Evolutionary conservation across 202 grass and related monocot genomes (phyloP), one percentile per base, ranked within the genome.

Genomic region (Dendrocalamus latiflorus): DNA sequence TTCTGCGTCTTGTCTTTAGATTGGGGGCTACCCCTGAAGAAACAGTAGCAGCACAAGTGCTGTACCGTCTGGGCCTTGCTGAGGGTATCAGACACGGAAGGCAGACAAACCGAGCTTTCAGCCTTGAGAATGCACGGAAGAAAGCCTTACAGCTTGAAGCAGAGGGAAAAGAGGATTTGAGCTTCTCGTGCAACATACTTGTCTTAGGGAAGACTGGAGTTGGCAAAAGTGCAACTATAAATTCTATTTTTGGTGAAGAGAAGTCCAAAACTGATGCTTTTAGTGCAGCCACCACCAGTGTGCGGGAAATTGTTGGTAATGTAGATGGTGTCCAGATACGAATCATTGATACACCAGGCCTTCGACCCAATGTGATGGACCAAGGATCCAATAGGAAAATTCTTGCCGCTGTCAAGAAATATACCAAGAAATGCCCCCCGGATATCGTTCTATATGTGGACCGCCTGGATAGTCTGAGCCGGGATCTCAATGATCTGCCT

Each of bases 391-490:
- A 91, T 42, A 94, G 91, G 80, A 99, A 87, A 85, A 88, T 96
- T 43, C 87, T 99, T 21, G 60, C 82, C 22, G 74, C 87, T 6
- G 77, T 99, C 68, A 95, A 99, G 80, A 93, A 91, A 75, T 91
- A 91, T 77, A 94, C 87, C 26, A 99, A 95, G 84, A 95, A 68
- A 78, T 93, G 89, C 30, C 87, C 96, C 1, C 96, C 96, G 9
- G 96, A 99, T 86, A 92, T 99, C 41, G 93, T 99, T 59, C 62
- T 99, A 17, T 99, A 99, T 57, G 91, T 95, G 67, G 96, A 99
- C 53, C 89, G 93, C 62, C 75, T 99, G 44, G 96, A 99, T 86
- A 86, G 74, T 57, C 78, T 90, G 41, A 90, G 87, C 48, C 83
- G 83, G 70, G 93, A 99, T 88, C 79, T 89, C 37, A 95, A 92